phyloP scores from a whole-genome alignment of 2,329 filamentous ascomycete species.

The Ascochyta fabae region DNA sequence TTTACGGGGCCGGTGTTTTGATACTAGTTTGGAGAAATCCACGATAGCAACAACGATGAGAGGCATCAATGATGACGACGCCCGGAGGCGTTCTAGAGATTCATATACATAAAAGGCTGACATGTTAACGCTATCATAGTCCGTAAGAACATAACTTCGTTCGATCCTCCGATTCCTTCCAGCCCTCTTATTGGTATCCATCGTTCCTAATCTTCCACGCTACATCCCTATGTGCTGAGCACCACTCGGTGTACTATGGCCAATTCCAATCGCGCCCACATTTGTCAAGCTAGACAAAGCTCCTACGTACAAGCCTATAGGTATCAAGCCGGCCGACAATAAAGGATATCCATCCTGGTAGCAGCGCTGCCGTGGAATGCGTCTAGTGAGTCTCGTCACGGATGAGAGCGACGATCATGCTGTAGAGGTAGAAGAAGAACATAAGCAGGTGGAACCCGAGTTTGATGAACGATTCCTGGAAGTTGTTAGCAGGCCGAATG shows the following conservation, averaged over 20 bases:
- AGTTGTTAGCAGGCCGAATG: conserved; percentile 18
- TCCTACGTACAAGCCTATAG: background rate
- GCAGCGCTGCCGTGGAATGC: conserved; percentile 23
- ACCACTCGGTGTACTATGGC: background rate
- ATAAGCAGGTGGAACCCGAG: conserved; percentile 98
- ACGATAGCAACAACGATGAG: background rate
- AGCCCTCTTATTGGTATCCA: conserved; percentile 13
- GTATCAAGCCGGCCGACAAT: background rate
- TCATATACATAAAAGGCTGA: conserved; percentile 37
- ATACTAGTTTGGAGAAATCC: background rate
- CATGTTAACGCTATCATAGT: conserved; percentile 43
- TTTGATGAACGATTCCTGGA: conserved; percentile 96
- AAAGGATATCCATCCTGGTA: background rate
- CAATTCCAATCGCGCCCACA: background rate
- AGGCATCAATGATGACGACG: background rate
- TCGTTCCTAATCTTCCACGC: background rate
- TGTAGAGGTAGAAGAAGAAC: conserved; percentile 99
- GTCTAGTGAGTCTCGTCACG: conserved; percentile 83
- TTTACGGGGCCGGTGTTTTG: background rate
- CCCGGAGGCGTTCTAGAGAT: conserved; percentile 2
- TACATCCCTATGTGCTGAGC: background rate
- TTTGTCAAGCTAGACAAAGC: background rate
- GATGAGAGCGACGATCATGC: conserved; percentile 97
- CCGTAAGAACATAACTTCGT: conserved; percentile 35
- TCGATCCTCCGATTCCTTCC: conserved; percentile 6